phyloP scores from a whole-genome alignment of 805 yeast genomes.

The Lipomyces chichibuensis region DNA sequence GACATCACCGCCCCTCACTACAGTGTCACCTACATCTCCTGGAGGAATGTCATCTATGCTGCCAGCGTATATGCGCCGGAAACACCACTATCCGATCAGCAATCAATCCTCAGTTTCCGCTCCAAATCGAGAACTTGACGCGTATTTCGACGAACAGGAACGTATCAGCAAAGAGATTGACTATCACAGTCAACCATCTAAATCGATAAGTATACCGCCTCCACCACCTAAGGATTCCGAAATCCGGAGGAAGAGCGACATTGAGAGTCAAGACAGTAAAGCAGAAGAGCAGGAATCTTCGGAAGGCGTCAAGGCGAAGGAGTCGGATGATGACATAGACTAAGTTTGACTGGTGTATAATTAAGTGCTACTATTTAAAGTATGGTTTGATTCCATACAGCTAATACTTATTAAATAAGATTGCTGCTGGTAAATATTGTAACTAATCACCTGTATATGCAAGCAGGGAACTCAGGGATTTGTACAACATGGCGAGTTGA shows the following conservation, averaged over 20 bases:
- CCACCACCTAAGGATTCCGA: slow-evolving; percentile 36
- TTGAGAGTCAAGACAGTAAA: slow-evolving; percentile 9
- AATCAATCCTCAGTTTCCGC: background rate
- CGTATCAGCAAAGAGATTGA: slow-evolving; percentile 26
- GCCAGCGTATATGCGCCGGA: slow-evolving; percentile 29
- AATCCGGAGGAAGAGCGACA: slow-evolving; percentile 16
- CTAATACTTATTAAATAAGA: too few relatives aligned
- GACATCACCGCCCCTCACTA: slow-evolving; percentile 3
- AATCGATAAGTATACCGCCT: slow-evolving; percentile 8
- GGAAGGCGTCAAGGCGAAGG: slow-evolving; percentile 2
- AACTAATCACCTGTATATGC: too few relatives aligned
- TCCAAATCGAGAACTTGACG: slow-evolving; percentile 19
- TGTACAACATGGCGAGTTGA: too few relatives aligned
- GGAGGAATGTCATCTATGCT: slow-evolving; percentile 4
- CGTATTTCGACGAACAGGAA: slow-evolving; percentile 33
- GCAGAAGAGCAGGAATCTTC: background rate
- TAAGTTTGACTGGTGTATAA: slow-evolving; percentile 1
- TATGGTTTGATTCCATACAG: too few relatives aligned
- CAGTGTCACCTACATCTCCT: slow-evolving; percentile 5
- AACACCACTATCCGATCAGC: slow-evolving; percentile 20
- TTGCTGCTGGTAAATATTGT: too few relatives aligned
- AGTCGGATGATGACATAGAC: slow-evolving; percentile 2
- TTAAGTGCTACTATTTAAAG: background rate
- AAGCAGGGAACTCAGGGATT: too few relatives aligned
- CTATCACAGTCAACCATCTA: background rate